Conservation (phyloP, 495 filamentous ascomycete genomes). For the Xylaria grammica region DNA sequence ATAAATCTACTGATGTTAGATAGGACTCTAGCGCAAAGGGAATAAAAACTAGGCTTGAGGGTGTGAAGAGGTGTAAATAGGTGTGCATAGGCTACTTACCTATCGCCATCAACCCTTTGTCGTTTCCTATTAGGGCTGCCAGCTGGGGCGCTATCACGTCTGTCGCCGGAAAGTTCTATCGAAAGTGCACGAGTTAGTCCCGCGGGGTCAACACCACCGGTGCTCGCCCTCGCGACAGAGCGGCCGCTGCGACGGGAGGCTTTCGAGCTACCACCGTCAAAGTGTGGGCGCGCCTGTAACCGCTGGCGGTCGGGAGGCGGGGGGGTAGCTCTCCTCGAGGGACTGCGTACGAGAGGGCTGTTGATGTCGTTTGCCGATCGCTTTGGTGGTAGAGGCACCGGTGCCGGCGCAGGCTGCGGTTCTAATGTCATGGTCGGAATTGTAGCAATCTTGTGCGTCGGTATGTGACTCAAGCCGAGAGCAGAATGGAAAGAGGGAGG, state of each 20-base stretch:
- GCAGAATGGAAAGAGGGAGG: not conserved
- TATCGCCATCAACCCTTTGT: constrained; percentile 83
- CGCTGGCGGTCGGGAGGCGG: constrained; percentile 45
- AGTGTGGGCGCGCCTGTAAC: constrained; percentile 40
- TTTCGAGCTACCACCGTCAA: constrained; percentile 30
- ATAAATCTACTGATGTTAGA: constrained; percentile 74
- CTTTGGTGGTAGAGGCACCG: constrained; percentile 40
- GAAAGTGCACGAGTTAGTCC: constrained; percentile 38
- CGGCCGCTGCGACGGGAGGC: constrained; percentile 39
- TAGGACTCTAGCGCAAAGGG: not conserved
- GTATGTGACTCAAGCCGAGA: not conserved
- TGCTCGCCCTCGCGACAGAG: constrained; percentile 31
- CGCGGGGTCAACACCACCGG: constrained; percentile 42
- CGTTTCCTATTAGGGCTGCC: constrained; percentile 86
- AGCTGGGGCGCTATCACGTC: constrained; percentile 70
- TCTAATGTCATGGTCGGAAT: constrained; percentile 42
- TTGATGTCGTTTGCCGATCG: constrained; percentile 41
- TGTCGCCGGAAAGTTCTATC: constrained; percentile 39
- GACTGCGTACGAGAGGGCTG: constrained; percentile 37
- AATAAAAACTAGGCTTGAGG: constrained; percentile 8
- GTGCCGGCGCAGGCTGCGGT: constrained; percentile 34
- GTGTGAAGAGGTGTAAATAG: not conserved
- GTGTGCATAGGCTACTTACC: constrained; percentile 51
- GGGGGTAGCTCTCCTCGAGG: constrained; percentile 45
- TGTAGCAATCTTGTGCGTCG: not conserved